Evolutionary conservation across 2,329 filamentous ascomycete genomes (phyloP), one percentile per base, ranked within the genome.

Genomic region (Exophiala xenobiotica): DNA sequence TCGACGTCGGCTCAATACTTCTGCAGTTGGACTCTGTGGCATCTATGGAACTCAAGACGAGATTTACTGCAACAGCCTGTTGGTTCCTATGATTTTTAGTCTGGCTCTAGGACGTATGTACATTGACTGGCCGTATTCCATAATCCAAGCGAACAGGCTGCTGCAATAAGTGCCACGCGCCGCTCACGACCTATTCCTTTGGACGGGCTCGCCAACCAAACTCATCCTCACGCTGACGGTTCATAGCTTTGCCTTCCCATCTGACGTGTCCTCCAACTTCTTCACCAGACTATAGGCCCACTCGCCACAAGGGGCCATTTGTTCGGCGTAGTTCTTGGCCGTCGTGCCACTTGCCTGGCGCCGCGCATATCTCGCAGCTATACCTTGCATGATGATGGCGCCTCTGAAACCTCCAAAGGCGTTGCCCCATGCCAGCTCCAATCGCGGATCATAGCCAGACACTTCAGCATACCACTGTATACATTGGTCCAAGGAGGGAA

Each of bases 331-430:
- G 35, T 83, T 78, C 61, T 77, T 80, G 5, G 93, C 93, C 67
- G 87, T 81, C 51, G 82, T 87, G 68, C 90, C 96, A 71, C 90
- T 96, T 29, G 93, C 93, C 77, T 97, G 92, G 42, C 92, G 76
- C 41, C 80, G 74, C 20, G 93, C 93, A 68, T 87, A 87, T 58
- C 93, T 76, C 43, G 93, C 93, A 42, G 91, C 91, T 67, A 99
- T 97, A 2, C 93, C 93, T 74, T 99, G 93, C 85, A 76, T 81
- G 65, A 85, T 85, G 33, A 85, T 75, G 19, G 77, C 75, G 26
- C 74, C 76, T 42, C 82, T 72, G 64, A 83, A 83, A 19, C 78
- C 73, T 44, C 77, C 77, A 67, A 86, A 86, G 1, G 81, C 80
- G 63, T 82, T 78, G 3, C 82, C 81, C 83, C 83, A 87, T 5